Base-by-base conservation (phyloP, 257 asterid genomes). In the Phtheirospermum japonicum region DNA sequence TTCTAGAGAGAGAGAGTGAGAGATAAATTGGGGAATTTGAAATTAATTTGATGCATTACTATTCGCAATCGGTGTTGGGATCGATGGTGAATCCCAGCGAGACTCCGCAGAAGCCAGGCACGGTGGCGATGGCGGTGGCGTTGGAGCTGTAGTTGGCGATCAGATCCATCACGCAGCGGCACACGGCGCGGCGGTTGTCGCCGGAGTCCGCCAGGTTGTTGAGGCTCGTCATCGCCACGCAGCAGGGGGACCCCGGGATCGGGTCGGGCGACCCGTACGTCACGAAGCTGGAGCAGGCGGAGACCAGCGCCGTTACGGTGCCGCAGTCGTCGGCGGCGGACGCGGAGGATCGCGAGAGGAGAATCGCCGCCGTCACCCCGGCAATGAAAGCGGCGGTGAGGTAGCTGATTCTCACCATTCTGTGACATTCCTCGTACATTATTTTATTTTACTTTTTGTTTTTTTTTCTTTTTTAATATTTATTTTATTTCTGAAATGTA, bases 101-200 rank as follows among this genome's bases (percentile, higher is more conserved):
- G 61, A 89, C 89, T 3, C 96, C 96, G 53, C 99, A 92, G 68
- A 89, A 89, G 9, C 99, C 97, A 14, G 99, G 96, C 64, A 89
- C 60, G 33, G 89, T 83, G 66, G 99, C 97, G 59, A 89, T 86
- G 48, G 95, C 86, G 66, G 97, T 89, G 73, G 96, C 86, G 67
- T 92, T 85, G 4, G 89, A 74, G 77, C 49, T 80, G 75, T 73
- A 71, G 10, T 75, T 63, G 16, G 71, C 43, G 20, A 86, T 70
- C 66, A 85, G 55, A 10, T 76, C 84, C 97, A 89, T 92, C 71
- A 92, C 34, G 82, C 97, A 89, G 30, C 76, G 80, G 64, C 96
- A 92, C 8, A 89, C 85, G 2, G 6, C 65, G 40, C 81, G 86
- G 53, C 85, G 88, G 63, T 70, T 75, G 28, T 80, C 85, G 26